These are phyloP conservation scores for Candida berthetii DNA, from an alignment of 805 yeast genomes.

Conservation along the genomic window DNA sequence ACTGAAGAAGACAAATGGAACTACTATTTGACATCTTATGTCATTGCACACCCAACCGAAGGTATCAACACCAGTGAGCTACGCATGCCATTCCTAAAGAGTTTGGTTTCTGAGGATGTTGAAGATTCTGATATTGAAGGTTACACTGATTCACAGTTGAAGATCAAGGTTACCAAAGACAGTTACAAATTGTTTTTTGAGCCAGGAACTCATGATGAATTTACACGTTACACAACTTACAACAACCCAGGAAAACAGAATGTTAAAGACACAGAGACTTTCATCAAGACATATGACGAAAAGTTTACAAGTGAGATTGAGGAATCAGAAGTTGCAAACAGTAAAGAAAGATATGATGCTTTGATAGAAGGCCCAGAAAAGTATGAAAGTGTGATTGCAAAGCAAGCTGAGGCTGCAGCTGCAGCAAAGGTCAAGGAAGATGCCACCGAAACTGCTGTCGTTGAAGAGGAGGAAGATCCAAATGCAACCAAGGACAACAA, in stretches of 20 bases:
- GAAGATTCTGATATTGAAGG: slow-evolving; percentile 55
- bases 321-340: slow-evolving; percentile 26
- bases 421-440: background rate
- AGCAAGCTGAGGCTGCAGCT: background rate
- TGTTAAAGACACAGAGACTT: slow-evolving; percentile 25
- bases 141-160: slow-evolving; percentile 58
- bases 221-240: slow-evolving; percentile 54
- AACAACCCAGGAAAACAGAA: slow-evolving; percentile 26
- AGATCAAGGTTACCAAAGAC: slow-evolving; percentile 72
- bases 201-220: slow-evolving; percentile 71
- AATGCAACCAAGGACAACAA: slow-evolving; percentile 6
- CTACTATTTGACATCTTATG: slow-evolving; percentile 86
- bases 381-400: slow-evolving; percentile 5
- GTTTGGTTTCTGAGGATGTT: slow-evolving; percentile 44
- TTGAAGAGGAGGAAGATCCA: slow-evolving; percentile 7
- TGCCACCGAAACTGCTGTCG: slow-evolving; percentile 5
- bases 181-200: slow-evolving; percentile 81
- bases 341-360: slow-evolving; percentile 16
- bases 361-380: slow-evolving; percentile 16
- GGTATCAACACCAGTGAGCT: slow-evolving; percentile 80
- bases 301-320: slow-evolving; percentile 1
- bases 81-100: slow-evolving; percentile 70
- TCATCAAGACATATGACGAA: slow-evolving; percentile 34
- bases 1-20: slow-evolving; percentile 82
- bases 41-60: slow-evolving; percentile 96